These are phyloP conservation scores for Botryotinia convoluta DNA, from an alignment of 2,329 filamentous ascomycete species.

Conservation along the genomic window DNA sequence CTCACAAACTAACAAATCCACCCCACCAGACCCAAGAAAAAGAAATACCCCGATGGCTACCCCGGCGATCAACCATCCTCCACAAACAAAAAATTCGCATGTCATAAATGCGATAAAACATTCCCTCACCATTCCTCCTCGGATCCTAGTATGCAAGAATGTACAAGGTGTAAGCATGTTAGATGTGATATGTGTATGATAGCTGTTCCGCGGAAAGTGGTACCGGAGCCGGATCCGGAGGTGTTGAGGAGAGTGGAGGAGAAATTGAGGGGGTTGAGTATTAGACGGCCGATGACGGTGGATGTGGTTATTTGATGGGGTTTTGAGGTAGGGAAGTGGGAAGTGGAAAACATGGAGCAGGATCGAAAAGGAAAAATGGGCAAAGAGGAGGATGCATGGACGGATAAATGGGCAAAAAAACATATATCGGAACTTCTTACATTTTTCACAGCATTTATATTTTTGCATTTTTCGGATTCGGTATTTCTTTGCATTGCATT, in stretches of 20 bases:
- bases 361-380: neutral
- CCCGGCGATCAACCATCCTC: constrained; percentile 53
- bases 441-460: neutral
- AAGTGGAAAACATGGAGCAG: neutral
- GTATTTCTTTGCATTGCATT: neutral
- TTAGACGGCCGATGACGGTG: neutral
- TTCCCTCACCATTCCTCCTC: constrained; percentile 44
- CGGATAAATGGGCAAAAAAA: neutral
- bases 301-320: neutral
- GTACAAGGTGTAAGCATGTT: constrained; percentile 58
- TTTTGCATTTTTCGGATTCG: neutral
- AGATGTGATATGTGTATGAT: constrained; percentile 60
- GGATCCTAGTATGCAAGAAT: constrained; percentile 43
- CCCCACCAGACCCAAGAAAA: constrained; percentile 56
- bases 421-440: neutral
- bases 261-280: constrained; percentile 45
- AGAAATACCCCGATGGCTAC: constrained; percentile 68
- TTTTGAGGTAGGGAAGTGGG: neutral
- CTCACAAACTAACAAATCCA: constrained; percentile 20
- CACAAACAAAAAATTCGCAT: constrained; percentile 48
- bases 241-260: constrained; percentile 56
- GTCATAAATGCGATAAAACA: constrained; percentile 60
- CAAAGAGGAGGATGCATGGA: neutral
- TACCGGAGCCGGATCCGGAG: constrained; percentile 60
- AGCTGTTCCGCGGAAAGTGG: constrained; percentile 46